Percentiles rank a stretch among this genome's conserved stretches.
These are phyloP conservation scores for Amaranthus hypochondriacus DNA, from an alignment of 148 eudicot genomes.

Conservation along the genomic window DNA sequence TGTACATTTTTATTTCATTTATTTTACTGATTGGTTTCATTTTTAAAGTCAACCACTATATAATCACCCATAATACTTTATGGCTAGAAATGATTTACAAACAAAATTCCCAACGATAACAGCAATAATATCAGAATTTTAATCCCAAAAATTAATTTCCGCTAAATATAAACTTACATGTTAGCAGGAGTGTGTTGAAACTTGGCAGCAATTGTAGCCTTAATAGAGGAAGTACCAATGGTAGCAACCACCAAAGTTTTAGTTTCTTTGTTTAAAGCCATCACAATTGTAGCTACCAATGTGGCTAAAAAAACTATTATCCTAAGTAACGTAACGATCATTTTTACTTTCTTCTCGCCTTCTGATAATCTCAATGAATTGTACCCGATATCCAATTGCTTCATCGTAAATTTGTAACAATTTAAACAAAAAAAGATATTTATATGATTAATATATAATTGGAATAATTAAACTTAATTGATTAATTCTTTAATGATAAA, in stretches of 20 bases:
- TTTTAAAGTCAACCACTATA: no score
- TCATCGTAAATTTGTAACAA: slow-evolving; percentile 22
- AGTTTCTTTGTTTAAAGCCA: slow-evolving; percentile 71
- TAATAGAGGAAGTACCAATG: slow-evolving; percentile 62
- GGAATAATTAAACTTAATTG: not conserved
- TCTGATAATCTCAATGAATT: slow-evolving; percentile 5
- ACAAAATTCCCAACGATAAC: not conserved
- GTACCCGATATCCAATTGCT: slow-evolving; percentile 23
- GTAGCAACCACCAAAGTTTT: slow-evolving; percentile 72
- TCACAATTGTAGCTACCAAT: slow-evolving; percentile 54
- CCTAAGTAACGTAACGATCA: slow-evolving; percentile 36
- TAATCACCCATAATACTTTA: no score
- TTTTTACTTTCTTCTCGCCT: slow-evolving; percentile 8
- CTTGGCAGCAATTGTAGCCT: slow-evolving; percentile 67
- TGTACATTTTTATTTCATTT: no score
- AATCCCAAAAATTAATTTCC: not conserved
- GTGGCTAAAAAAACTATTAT: slow-evolving; percentile 56
- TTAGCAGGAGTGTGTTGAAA: slow-evolving; percentile 75
- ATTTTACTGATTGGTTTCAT: no score
- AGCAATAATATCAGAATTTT: not conserved
- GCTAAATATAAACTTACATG: slow-evolving; percentile 44
- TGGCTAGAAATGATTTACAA: no score
- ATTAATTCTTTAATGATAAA: not conserved
- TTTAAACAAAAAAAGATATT: not conserved
- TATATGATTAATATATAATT: not conserved